These are phyloP conservation scores for Aspergillus sp. DNA, from an alignment of 2,329 filamentous ascomycete species.

Conservation along the genomic window DNA sequence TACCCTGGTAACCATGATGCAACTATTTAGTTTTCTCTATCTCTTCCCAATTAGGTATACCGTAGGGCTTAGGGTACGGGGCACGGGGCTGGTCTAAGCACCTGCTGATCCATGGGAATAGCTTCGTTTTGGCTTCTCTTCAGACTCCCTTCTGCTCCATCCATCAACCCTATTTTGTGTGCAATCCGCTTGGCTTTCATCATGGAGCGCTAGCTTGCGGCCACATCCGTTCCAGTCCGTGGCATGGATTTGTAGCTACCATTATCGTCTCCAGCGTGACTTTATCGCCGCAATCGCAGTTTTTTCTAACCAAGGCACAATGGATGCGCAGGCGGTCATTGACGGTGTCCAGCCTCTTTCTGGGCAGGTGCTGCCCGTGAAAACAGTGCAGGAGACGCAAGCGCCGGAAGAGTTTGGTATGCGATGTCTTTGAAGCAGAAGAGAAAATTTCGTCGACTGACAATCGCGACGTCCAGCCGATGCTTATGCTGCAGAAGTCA, in stretches of 20 bases:
- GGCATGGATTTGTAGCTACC: background rate
- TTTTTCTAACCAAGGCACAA: conserved; percentile 3
- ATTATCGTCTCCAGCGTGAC: background rate
- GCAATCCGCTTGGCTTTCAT: no score
- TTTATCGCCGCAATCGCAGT: background rate
- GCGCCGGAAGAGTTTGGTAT: conserved; percentile 37
- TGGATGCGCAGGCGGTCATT: conserved; percentile 18
- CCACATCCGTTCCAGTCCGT: background rate
- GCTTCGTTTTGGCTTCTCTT: background rate
- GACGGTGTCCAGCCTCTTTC: conserved; percentile 22
- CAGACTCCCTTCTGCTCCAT: background rate
- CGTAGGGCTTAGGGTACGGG: conserved; percentile 22
- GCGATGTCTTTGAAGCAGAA: conserved; percentile 1
- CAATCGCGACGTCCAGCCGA: conserved; percentile 25
- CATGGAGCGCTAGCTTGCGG: background rate
- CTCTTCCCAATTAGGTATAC: background rate
- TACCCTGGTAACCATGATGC: background rate
- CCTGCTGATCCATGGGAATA: conserved; percentile 1
- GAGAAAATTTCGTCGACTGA: conserved; percentile 2
- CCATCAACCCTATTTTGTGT: background rate
- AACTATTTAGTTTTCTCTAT: conserved; percentile 1
- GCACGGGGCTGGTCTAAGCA: conserved; percentile 9
- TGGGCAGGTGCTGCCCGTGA: conserved; percentile 34
- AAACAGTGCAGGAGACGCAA: conserved; percentile 38
- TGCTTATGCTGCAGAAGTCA: conserved; percentile 40